Conservation (phyloP, 2,329 filamentous ascomycete species). For the Ilyonectria destructans region DNA sequence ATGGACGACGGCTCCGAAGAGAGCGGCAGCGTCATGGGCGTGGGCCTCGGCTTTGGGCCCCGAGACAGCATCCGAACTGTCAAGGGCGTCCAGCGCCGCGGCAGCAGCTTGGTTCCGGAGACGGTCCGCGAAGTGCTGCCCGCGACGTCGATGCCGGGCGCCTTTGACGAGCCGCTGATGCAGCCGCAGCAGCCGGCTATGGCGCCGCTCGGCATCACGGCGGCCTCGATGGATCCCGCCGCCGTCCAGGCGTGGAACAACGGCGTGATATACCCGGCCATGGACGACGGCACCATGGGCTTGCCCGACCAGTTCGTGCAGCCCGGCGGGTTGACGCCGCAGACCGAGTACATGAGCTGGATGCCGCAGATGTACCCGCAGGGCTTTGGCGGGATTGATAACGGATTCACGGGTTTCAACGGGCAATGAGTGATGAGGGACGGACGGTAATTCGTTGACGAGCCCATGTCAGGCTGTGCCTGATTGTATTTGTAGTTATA, state of each 20-base stretch:
- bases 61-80: constrained; percentile 54
- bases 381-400: constrained; percentile 41
- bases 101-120: constrained; percentile 47
- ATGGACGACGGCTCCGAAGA: constrained; percentile 59
- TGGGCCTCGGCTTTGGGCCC: constrained; percentile 43
- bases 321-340: constrained; percentile 43
- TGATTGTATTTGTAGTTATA: constrained; percentile 40
- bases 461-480: constrained; percentile 33
- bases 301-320: constrained; percentile 47
- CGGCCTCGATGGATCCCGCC: constrained; percentile 33
- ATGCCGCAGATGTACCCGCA: constrained; percentile 47
- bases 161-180: constrained; percentile 41
- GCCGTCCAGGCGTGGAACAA: constrained; percentile 54
- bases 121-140: constrained; percentile 42
- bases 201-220: constrained; percentile 32
- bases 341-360: constrained; percentile 48
- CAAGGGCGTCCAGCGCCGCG: constrained; percentile 35
- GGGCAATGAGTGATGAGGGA: constrained; percentile 39
- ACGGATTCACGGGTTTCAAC: constrained; percentile 48
- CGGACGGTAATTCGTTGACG: background rate
- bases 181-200: constrained; percentile 43
- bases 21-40: constrained; percentile 51
- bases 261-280: constrained; percentile 44
- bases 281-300: constrained; percentile 39
- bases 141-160: constrained; percentile 27